Evolutionary conservation across 495 filamentous ascomycete genomes (phyloP).

Genomic region (Rostrohypoxylon terebratum): DNA sequence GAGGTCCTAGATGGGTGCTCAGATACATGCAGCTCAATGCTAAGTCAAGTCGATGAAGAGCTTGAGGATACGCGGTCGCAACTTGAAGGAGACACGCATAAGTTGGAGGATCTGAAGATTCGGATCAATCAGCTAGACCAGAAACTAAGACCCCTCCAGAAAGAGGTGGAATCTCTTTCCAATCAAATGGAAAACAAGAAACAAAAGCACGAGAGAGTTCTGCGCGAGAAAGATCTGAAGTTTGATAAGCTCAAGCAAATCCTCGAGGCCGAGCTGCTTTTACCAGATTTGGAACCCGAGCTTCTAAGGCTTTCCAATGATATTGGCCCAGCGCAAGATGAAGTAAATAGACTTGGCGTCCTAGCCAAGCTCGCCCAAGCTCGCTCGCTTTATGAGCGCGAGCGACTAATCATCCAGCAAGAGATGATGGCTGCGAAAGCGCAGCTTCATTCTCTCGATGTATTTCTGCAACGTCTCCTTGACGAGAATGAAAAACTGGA

Average conservation of each 20-base stretch:
- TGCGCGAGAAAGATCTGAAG: background rate
- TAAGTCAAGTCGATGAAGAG: conserved; percentile 42
- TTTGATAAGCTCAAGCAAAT: background rate
- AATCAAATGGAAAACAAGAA: conserved; percentile 7
- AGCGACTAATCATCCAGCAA: conserved; percentile 1
- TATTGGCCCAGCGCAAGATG: background rate
- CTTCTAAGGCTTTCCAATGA: conserved; percentile 7
- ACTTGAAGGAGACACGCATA: conserved; percentile 16
- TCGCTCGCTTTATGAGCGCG: conserved; percentile 20
- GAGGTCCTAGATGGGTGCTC: conserved; percentile 44
- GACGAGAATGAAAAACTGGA: conserved; percentile 23
- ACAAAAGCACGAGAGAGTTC: background rate
- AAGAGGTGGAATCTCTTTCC: background rate
- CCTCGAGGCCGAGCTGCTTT: conserved; percentile 4
- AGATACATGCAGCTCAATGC: conserved; percentile 41
- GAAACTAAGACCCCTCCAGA: conserved; percentile 9
- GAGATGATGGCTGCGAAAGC: background rate
- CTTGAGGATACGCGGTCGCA: conserved; percentile 6
- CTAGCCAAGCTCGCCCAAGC: conserved; percentile 13
- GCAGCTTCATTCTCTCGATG: background rate
- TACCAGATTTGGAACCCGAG: conserved; percentile 19
- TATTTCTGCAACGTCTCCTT: conserved; percentile 10
- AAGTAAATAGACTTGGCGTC: conserved; percentile 5
- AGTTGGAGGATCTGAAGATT: conserved; percentile 16
- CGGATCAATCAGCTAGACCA: conserved; percentile 15